These are phyloP conservation scores for Fusarium sp. DNA, from an alignment of 2,329 filamentous ascomycete species.

Conservation along the genomic window DNA sequence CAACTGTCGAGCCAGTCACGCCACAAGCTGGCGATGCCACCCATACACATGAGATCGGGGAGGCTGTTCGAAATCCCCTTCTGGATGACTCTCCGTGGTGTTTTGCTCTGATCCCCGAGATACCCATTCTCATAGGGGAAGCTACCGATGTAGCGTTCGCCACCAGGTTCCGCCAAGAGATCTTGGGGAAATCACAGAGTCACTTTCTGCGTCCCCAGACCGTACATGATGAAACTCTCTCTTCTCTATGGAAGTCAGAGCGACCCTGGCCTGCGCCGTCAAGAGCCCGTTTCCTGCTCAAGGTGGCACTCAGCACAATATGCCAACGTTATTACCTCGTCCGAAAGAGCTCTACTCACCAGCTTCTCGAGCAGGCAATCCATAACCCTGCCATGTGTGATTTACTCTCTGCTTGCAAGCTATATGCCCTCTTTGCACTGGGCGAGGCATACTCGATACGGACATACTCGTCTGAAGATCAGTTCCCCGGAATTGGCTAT, in stretches of 20 bases:
- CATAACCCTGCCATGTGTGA: constrained; percentile 50
- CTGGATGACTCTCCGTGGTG: constrained; percentile 47
- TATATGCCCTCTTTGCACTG: constrained; percentile 60
- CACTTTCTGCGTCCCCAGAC: constrained; percentile 52
- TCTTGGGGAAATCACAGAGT: constrained; percentile 41
- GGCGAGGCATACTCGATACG: constrained; percentile 60
- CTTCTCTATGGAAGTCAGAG: constrained; percentile 41
- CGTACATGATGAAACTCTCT: constrained; percentile 43
- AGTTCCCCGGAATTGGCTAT: constrained; percentile 59
- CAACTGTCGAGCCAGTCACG: neutral
- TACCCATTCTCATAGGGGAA: constrained; percentile 50
- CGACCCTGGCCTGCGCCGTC: constrained; percentile 56
- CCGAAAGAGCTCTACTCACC: constrained; percentile 52
- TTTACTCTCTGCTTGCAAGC: constrained; percentile 53
- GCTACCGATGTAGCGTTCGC: constrained; percentile 51
- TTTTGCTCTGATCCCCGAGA: constrained; percentile 45
- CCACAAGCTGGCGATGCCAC: neutral
- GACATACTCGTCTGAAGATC: constrained; percentile 46
- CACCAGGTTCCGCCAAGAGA: constrained; percentile 51
- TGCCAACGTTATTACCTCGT: constrained; percentile 56
- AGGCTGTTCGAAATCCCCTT: constrained; percentile 8
- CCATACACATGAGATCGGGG: neutral
- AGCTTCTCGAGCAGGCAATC: constrained; percentile 53
- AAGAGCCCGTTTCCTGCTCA: constrained; percentile 38
- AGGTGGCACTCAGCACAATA: constrained; percentile 55